A percentile compares a stretch with the other conserved stretches of the same genome.
Conservation (phyloP, 805 yeast genomes). For the Yarrowia yakushimensis region DNA sequence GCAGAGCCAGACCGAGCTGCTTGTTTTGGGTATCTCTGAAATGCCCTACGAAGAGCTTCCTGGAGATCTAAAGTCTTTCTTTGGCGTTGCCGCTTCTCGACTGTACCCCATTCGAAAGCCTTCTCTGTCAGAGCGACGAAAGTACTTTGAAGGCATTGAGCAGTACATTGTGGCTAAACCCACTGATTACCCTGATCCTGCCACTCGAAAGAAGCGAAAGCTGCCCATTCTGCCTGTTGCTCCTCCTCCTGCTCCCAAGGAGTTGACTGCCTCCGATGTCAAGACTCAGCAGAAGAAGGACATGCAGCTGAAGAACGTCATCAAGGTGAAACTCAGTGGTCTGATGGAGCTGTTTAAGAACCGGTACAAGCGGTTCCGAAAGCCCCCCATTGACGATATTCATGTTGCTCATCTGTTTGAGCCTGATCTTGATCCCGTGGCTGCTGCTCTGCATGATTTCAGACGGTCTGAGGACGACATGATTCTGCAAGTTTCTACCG, state of each 20-base stretch:
- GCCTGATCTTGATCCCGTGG: slow-evolving; percentile 42
- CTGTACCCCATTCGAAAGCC: slow-evolving; percentile 48
- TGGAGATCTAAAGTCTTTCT: slow-evolving; percentile 49
- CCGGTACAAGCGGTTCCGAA: slow-evolving; percentile 83
- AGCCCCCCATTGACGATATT: slow-evolving; percentile 82
- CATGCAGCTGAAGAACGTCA: slow-evolving; percentile 74
- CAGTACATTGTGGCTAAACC: slow-evolving; percentile 65
- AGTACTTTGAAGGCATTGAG: slow-evolving; percentile 56
- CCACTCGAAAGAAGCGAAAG: slow-evolving; percentile 43
- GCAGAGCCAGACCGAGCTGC: slow-evolving; percentile 65
- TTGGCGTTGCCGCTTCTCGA: slow-evolving; percentile 55
- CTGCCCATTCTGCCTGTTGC: slow-evolving; percentile 44
- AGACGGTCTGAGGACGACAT: slow-evolving; percentile 53
- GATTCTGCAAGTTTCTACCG: slow-evolving; percentile 78
- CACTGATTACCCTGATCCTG: slow-evolving; percentile 60
- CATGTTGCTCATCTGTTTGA: slow-evolving; percentile 75
- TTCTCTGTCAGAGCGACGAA: slow-evolving; percentile 44
- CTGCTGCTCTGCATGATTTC: slow-evolving; percentile 39
- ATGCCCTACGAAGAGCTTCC: slow-evolving; percentile 42
- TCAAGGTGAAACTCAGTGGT: slow-evolving; percentile 81
- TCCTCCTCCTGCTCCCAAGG: slow-evolving; percentile 41
- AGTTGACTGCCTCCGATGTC: slow-evolving; percentile 1
- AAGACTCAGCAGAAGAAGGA: slow-evolving; percentile 54
- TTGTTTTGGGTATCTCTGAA: slow-evolving; percentile 72
- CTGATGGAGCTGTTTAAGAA: slow-evolving; percentile 85